phyloP scores from a whole-genome alignment of 1,284 basidiomycete genomes.

The Apiotrichum siamense region DNA sequence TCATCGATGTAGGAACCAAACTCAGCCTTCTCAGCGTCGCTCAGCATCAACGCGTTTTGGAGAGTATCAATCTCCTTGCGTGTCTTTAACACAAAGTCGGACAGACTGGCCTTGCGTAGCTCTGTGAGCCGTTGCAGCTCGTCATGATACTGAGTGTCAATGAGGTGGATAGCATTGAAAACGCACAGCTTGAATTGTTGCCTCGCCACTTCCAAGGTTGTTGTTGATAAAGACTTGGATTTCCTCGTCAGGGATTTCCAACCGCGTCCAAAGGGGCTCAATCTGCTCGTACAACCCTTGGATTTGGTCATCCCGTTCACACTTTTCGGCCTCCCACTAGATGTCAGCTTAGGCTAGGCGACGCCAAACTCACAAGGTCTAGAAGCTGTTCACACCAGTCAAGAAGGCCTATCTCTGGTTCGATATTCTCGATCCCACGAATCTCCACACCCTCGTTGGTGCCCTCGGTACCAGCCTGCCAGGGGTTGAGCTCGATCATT shows the following conservation, averaged over 20 bases:
- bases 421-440: constrained; percentile 36
- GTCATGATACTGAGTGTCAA: constrained; percentile 61
- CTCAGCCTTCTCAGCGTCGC: constrained; percentile 71
- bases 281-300: constrained; percentile 44
- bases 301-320: constrained; percentile 33
- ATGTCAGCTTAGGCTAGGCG: not conserved
- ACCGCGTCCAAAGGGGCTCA: constrained; percentile 41
- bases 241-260: constrained; percentile 37
- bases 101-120: constrained; percentile 80
- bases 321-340: constrained; percentile 37
- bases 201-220: constrained; percentile 41
- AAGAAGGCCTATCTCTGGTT: constrained; percentile 40
- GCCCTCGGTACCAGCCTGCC: constrained; percentile 15
- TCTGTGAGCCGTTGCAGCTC: constrained; percentile 87
- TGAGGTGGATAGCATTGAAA: not conserved
- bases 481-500: constrained; percentile 23
- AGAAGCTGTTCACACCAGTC: constrained; percentile 33
- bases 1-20: constrained; percentile 77
- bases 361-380: constrained; percentile 24
- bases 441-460: constrained; percentile 30
- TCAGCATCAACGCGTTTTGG: constrained; percentile 82
- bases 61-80: constrained; percentile 71
- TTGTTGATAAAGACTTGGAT: constrained; percentile 43
- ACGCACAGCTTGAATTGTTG: constrained; percentile 40
- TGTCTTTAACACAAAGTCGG: constrained; percentile 74